Evolutionary conservation across 2,329 filamentous ascomycete species (phyloP), one percentile per base, ranked within the genome.

Genomic region (Sporothrix pallida): DNA sequence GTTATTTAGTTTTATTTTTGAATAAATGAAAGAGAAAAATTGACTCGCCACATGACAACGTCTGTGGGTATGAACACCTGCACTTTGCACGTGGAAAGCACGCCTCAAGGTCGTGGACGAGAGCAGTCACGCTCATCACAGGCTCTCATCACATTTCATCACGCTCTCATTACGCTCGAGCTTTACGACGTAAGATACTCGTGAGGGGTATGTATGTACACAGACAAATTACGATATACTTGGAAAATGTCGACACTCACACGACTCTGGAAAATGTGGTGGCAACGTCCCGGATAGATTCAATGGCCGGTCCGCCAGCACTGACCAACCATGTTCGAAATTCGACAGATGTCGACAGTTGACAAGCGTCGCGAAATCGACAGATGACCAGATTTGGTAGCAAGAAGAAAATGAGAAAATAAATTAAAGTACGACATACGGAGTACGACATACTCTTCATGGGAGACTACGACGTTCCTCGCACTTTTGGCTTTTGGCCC

Each of bases 61-160:
- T 70, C 50, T 48, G 52, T 70, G 20, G 42, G 56, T 20, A 52
- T n/a, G 6, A 63, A 52, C 42, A 71, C 54, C 31, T 42, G 52
- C 52, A n/a, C 26, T 44, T n/a, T 60, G 42, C 68, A 60, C 52
- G 68, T 71, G 68, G 68, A 71, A 71, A 42, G 15, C 52, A 70
- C 67, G 67, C 50, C 56, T 54, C n/a, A 31, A 70, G 46, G 37
- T 7, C 20, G 5, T 46, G 60, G 37, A n/a, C 10, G 26, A 15
- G 13, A 42, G 4, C 31, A 20, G 15, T 44, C 60, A n/a, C 42
- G 9, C 60, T 20, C 12, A 37, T 37, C 31, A 37, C 31, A 37
- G 31, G 31, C n/a, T 52, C 6, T n/a, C 50, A 20, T 17, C n/a
- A 17, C 20, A 54, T 54, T 20, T 65, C n/a, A 4, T 46, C 42